Conservation (phyloP, 352 stramenopile genomes). For the Phytophthora agathidicida region DNA sequence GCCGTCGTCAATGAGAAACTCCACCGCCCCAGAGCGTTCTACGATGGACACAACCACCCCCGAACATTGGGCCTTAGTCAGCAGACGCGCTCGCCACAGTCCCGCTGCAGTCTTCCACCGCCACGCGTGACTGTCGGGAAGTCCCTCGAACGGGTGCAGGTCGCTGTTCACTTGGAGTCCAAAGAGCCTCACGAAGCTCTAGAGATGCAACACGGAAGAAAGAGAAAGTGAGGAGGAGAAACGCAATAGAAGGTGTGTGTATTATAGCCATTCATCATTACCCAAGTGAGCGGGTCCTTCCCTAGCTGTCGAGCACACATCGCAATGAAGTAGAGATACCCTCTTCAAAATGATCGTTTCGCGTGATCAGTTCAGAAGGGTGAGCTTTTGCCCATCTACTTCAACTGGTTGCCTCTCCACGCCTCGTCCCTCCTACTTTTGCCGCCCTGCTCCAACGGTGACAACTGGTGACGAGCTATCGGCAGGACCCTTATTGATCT, state of each 20-base stretch:
- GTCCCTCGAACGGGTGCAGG: slow-evolving; percentile 49
- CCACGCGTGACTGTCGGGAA: slow-evolving; percentile 70
- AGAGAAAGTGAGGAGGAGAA: no score
- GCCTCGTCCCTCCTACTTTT: no score
- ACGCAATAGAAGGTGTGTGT: no score
- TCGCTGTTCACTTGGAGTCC: slow-evolving; percentile 47
- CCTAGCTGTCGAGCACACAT: no score
- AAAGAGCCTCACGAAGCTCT: slow-evolving; percentile 79
- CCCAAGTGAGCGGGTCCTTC: slow-evolving; percentile 63
- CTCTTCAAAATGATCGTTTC: no score
- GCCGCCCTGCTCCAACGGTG: no score
- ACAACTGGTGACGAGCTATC: no score
- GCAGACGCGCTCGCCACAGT: slow-evolving; percentile 36
- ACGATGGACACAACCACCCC: slow-evolving; percentile 69
- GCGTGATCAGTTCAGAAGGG: no score
- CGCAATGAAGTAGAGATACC: no score
- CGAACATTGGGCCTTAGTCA: slow-evolving; percentile 75
- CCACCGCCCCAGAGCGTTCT: slow-evolving; percentile 55
- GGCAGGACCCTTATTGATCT: no score
- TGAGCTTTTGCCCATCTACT: no score
- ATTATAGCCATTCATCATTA: slow-evolving; percentile 32
- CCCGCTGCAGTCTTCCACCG: slow-evolving; percentile 21
- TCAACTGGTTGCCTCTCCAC: no score
- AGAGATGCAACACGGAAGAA: neutral
- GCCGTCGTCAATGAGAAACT: slow-evolving; percentile 78